A percentile compares a stretch with the other conserved stretches of the same genome.
These are phyloP conservation scores for Xanthoconium stramineum DNA, from an alignment of 768 basidiomycete species.

Conservation along the genomic window DNA sequence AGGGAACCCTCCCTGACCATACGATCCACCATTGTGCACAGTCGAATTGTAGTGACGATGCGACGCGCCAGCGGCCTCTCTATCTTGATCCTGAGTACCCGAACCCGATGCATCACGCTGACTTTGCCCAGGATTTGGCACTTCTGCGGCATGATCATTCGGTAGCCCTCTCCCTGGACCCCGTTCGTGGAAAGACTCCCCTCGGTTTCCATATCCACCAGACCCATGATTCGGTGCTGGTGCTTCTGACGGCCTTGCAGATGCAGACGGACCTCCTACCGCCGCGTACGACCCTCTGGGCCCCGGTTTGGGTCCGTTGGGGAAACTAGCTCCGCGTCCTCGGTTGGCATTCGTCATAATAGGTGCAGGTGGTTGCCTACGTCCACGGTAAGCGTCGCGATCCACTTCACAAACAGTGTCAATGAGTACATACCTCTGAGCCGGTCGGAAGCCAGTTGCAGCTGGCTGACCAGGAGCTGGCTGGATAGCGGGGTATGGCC, in stretches of 20 bases:
- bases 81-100: not conserved
- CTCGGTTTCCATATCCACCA: conserved; percentile 1
- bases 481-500: conserved; percentile 61
- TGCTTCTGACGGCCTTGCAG: not conserved
- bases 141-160: conserved; percentile 5
- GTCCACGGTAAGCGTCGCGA: not conserved
- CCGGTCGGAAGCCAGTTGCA: conserved; percentile 65
- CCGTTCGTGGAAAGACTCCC: conserved; percentile 2
- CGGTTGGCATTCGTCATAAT: conserved; percentile 79
- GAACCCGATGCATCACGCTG: not conserved
- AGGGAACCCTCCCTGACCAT: conserved; percentile 32
- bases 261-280: not conserved
- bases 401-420: not conserved
- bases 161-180: not conserved
- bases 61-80: conserved; percentile 2
- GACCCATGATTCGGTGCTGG: not conserved
- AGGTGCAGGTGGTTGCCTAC: conserved; percentile 38
- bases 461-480: conserved; percentile 51
- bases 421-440: conserved; percentile 24
- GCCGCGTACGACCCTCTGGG: conserved; percentile 3
- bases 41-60: conserved; percentile 2
- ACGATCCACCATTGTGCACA: conserved; percentile 23
- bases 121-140: not conserved
- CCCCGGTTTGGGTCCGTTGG: conserved; percentile 8
- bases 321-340: conserved; percentile 29